Evolutionary conservation across 2,329 filamentous ascomycete species (phyloP).

Genomic region (Aspergillus neotritici): DNA sequence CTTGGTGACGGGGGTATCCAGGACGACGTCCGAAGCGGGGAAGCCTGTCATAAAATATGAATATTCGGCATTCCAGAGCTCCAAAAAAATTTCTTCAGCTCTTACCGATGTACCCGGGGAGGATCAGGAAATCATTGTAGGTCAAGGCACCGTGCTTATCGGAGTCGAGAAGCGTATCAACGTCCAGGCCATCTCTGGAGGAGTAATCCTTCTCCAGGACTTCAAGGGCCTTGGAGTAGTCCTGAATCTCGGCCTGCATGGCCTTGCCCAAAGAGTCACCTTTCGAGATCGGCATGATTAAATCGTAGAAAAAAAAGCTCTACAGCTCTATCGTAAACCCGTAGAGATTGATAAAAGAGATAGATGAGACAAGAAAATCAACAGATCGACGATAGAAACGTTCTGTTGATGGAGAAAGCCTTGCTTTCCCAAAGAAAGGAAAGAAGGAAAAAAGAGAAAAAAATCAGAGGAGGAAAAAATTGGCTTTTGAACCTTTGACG

Average conservation of each 20-base stretch:
- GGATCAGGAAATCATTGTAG: conserved; percentile 96
- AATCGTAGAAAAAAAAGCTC: conserved; percentile 23
- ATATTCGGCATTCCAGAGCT: conserved; percentile 13
- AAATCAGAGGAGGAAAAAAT: conserved; percentile 27
- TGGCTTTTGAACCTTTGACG: conserved; percentile 25
- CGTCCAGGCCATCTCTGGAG: conserved; percentile 76
- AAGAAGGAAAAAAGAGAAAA: conserved; percentile 40
- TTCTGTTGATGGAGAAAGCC: conserved; percentile 57
- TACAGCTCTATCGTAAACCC: conserved; percentile 23
- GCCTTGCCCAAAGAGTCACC: conserved; percentile 51
- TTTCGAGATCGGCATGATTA: conserved; percentile 67
- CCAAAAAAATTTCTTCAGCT: conserved; percentile 4
- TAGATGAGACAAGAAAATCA: conserved; percentile 34
- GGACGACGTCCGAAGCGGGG: conserved; percentile 76
- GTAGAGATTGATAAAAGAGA: conserved; percentile 16
- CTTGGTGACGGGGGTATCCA: conserved; percentile 92
- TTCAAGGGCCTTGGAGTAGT: conserved; percentile 70
- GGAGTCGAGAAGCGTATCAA: conserved; percentile 82
- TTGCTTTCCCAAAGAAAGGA: conserved; percentile 52
- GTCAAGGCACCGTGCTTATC: conserved; percentile 88
- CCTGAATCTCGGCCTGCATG: conserved; percentile 55
- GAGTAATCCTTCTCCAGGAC: conserved; percentile 72
- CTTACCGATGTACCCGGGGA: conserved; percentile 90
- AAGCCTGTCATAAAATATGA: conserved; percentile 55
- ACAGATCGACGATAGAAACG: conserved; percentile 40